These are phyloP conservation scores for Selaginella tamariscina DNA, from an alignment of 75 land plant genomes.

Conservation along the genomic window DNA sequence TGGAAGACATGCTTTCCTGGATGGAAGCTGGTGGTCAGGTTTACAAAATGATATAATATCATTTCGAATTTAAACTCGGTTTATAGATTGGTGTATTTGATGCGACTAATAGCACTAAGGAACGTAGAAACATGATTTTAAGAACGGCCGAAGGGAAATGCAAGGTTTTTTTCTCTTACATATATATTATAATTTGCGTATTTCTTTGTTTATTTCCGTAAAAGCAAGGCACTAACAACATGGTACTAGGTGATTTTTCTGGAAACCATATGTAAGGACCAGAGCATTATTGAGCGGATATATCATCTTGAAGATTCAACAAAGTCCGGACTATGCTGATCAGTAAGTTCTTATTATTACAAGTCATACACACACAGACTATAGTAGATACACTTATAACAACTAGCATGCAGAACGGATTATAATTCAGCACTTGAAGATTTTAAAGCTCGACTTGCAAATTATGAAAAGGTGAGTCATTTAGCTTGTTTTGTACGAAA, in stretches of 20 bases:
- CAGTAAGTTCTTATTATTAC: constrained; percentile 38
- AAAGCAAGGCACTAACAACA: too few species aligned
- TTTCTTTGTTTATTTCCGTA: too few species aligned
- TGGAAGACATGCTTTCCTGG: constrained; percentile 98
- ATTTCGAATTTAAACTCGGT: not conserved
- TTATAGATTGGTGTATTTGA: constrained; percentile 95
- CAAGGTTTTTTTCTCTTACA: too few species aligned
- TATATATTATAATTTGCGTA: too few species aligned
- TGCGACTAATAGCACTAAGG: constrained; percentile 89
- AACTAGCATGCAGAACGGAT: constrained; percentile 50
- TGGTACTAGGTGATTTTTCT: constrained; percentile 89
- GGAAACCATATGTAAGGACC: constrained; percentile 94
- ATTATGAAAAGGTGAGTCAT: constrained; percentile 69
- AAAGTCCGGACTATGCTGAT: constrained; percentile 96
- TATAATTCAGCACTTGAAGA: constrained; percentile 74
- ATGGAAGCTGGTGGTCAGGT: constrained; percentile 99
- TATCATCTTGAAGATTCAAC: constrained; percentile 72
- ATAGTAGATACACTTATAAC: not conserved
- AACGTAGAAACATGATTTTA: constrained; percentile 86
- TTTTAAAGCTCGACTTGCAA: constrained; percentile 63
- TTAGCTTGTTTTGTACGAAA: not conserved
- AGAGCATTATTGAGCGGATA: constrained; percentile 67
- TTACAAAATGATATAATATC: too few species aligned
- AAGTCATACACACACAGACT: not conserved
- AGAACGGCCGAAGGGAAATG: constrained; percentile 98